These are phyloP conservation scores for Epichloe bromicola DNA, from an alignment of 2,329 filamentous ascomycete genomes.

Conservation along the genomic window DNA sequence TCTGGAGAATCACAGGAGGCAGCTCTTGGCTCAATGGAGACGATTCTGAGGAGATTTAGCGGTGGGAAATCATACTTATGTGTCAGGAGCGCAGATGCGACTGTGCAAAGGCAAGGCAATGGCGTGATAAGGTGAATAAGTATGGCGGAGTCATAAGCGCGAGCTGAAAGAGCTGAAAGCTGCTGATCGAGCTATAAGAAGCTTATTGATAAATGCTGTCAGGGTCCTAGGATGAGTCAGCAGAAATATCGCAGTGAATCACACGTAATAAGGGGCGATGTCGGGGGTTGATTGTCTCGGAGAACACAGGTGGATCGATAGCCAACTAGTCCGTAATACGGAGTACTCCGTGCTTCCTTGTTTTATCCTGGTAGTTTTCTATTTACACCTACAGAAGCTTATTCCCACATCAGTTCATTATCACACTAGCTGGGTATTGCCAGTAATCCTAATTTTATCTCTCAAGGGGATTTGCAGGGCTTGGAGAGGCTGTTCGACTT, in stretches of 20 bases:
- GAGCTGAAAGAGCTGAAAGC: constrained; percentile 1
- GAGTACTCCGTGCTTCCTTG: no score
- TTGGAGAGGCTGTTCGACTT: no score
- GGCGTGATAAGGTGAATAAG: neutral
- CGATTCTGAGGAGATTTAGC: neutral
- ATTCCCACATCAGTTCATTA: no score
- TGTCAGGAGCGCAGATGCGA: neutral
- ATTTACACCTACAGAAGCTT: no score
- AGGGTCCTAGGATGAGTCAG: neutral
- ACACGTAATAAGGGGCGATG: no score
- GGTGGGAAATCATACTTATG: neutral
- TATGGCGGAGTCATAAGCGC: neutral
- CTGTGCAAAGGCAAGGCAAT: neutral
- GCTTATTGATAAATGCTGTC: neutral
- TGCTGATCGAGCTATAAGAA: neutral
- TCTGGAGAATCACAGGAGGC: neutral
- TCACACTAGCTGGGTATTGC: no score
- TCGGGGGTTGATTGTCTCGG: no score
- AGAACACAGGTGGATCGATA: no score
- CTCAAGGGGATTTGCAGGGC: no score
- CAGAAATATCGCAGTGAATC: neutral
- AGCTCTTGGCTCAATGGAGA: neutral
- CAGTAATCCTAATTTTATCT: no score
- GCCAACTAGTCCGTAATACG: no score
- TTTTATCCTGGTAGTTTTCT: no score